Evolutionary conservation across 257 asterid species (phyloP).

Genomic region (Rauvolfia tetraphylla): DNA sequence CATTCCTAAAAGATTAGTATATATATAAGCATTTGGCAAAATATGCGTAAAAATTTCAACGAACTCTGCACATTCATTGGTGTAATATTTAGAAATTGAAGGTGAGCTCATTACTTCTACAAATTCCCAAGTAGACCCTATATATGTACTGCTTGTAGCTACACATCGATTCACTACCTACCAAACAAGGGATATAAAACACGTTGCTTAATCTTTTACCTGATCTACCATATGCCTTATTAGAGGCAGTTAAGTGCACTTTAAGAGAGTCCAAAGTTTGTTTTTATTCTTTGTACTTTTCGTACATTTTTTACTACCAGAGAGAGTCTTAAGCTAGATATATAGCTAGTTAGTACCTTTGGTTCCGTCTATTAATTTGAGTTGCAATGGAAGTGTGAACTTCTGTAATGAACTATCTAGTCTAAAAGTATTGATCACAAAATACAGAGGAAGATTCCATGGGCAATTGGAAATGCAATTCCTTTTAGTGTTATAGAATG

Average conservation of each 20-base stretch:
- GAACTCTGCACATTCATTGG: background rate
- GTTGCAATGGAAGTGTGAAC: background rate
- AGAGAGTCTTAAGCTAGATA: background rate
- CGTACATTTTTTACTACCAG: background rate
- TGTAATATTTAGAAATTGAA: background rate
- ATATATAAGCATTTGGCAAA: background rate
- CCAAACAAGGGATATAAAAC: background rate
- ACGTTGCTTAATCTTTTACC: no score
- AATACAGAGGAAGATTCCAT: background rate
- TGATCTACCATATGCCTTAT: background rate
- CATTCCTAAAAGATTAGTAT: no score
- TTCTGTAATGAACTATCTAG: background rate
- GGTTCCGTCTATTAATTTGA: background rate
- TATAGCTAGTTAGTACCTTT: background rate
- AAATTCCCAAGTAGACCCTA: background rate
- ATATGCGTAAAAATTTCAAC: background rate
- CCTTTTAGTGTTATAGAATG: background rate
- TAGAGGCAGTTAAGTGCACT: background rate
- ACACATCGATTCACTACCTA: background rate
- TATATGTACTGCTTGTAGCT: background rate
- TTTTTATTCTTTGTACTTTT: background rate
- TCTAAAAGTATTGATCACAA: background rate
- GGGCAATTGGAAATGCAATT: background rate
- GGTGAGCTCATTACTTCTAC: background rate
- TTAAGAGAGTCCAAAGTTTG: background rate